These are phyloP conservation scores for Leccinum ochraceum DNA, from an alignment of 768 basidiomycete species.

Conservation along the genomic window DNA sequence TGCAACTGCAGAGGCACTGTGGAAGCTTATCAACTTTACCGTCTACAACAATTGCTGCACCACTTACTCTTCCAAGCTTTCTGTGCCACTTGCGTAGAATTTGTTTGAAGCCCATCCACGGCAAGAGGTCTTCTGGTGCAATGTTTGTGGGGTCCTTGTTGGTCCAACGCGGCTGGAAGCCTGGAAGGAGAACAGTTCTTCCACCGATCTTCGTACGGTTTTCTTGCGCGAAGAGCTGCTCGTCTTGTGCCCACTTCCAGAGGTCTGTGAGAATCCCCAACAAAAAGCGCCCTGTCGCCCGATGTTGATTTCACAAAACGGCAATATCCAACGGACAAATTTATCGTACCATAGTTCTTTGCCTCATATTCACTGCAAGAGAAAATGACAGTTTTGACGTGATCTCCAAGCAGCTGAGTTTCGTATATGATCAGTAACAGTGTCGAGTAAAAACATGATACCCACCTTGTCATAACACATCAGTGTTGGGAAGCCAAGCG, in stretches of 20 bases:
- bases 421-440: constrained; percentile 7
- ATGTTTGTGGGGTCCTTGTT: constrained; percentile 43
- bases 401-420: constrained; percentile 75
- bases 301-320: constrained; percentile 2
- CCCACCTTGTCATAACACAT: constrained; percentile 80
- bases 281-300: constrained; percentile 76
- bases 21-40: constrained; percentile 2
- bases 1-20: constrained; percentile 78
- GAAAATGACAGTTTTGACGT: constrained; percentile 82
- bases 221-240: constrained; percentile 69
- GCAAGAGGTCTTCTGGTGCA: constrained; percentile 54
- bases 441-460: neutral
- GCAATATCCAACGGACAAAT: neutral
- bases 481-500: constrained; percentile 84
- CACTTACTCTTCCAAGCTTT: constrained; percentile 65
- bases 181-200: constrained; percentile 63
- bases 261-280: constrained; percentile 76
- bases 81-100: constrained; percentile 85
- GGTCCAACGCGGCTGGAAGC: constrained; percentile 59
- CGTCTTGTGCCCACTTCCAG: constrained; percentile 77
- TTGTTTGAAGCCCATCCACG: constrained; percentile 69
- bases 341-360: constrained; percentile 77
- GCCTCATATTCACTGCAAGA: constrained; percentile 97
- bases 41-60: neutral
- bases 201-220: constrained; percentile 66